These are phyloP conservation scores for Fonsecaea erecta DNA, from an alignment of 2,329 filamentous ascomycete genomes.

Conservation along the genomic window DNA sequence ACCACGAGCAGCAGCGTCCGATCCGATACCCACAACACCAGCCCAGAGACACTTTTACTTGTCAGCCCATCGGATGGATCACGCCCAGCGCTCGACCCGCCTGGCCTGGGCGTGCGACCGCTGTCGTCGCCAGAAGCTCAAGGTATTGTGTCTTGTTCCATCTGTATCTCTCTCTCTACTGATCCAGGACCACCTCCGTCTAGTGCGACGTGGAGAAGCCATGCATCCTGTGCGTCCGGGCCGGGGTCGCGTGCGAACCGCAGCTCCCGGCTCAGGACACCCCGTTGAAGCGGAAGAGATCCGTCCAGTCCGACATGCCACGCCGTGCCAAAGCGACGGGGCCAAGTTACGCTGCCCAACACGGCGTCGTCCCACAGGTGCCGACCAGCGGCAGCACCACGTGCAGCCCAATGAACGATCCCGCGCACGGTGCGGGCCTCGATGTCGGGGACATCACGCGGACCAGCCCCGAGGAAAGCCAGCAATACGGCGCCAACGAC, in stretches of 20 bases:
- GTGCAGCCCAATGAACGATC: background rate
- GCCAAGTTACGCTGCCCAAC: background rate
- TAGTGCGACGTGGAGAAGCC: slow-evolving; percentile 26
- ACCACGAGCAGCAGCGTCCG: background rate
- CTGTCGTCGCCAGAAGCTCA: slow-evolving; percentile 21
- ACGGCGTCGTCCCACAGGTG: background rate
- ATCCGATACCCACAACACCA: background rate
- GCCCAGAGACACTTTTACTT: too few relatives aligned
- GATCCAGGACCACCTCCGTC: background rate
- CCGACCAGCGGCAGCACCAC: background rate
- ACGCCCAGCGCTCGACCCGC: slow-evolving; percentile 12
- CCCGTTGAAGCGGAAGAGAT: slow-evolving; percentile 20
- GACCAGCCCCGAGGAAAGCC: slow-evolving; percentile 20
- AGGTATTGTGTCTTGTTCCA: slow-evolving; percentile 1
- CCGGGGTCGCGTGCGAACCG: slow-evolving; percentile 20
- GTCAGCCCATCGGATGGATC: slow-evolving; percentile 11
- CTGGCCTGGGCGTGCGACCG: slow-evolving; percentile 19
- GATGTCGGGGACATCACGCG: slow-evolving; percentile 6
- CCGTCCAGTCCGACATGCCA: slow-evolving; percentile 5
- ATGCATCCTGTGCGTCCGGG: slow-evolving; percentile 22
- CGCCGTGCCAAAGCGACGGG: background rate
- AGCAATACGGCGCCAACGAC: slow-evolving; percentile 21
- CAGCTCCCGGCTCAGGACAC: background rate
- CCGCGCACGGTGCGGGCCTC: background rate
- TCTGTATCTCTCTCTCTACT: too few relatives aligned